Conservation (phyloP, 2,329 filamentous ascomycete genomes). For the Zymoseptoria pseudotritici region DNA sequence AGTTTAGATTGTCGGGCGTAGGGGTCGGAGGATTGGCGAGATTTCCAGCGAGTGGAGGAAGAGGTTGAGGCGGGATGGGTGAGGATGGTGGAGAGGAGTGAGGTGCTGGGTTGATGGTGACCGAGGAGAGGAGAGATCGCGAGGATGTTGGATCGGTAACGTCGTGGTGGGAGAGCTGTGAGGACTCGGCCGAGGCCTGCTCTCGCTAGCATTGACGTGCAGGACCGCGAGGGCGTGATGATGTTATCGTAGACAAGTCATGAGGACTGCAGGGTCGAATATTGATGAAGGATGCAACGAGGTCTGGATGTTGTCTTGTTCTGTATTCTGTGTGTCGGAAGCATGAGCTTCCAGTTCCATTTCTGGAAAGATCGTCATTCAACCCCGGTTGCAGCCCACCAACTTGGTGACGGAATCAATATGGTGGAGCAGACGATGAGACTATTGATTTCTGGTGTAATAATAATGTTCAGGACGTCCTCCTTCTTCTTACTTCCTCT, state of each 20-base stretch:
- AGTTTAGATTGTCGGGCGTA: constrained; percentile 71
- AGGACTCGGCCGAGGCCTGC: constrained; percentile 10
- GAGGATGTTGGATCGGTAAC: not conserved
- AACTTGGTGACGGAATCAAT: not conserved
- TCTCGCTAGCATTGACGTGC: constrained; percentile 15
- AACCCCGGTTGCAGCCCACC: not conserved
- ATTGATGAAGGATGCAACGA: not conserved
- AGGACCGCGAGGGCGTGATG: constrained; percentile 1
- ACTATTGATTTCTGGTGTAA: not conserved
- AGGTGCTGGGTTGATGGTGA: not conserved
- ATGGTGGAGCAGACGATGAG: not conserved
- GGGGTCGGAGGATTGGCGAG: constrained; percentile 64
- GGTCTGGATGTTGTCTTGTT: not conserved
- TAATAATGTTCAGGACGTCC: not conserved
- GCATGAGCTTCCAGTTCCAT: not conserved
- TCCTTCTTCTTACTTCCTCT: not conserved
- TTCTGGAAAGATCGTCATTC: not conserved
- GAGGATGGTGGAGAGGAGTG: not conserved
- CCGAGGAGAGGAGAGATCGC: not conserved
- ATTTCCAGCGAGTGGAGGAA: constrained; percentile 75
- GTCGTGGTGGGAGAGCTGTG: not conserved
- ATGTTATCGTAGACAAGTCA: constrained; percentile 1
- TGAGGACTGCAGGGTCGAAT: not conserved
- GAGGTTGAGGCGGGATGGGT: constrained; percentile 24
- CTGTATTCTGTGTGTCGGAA: not conserved